Evolutionary conservation across 2,329 filamentous ascomycete species (phyloP), one percentile per base, ranked within the genome.

Genomic region (Aurifilum marmelostoma): DNA sequence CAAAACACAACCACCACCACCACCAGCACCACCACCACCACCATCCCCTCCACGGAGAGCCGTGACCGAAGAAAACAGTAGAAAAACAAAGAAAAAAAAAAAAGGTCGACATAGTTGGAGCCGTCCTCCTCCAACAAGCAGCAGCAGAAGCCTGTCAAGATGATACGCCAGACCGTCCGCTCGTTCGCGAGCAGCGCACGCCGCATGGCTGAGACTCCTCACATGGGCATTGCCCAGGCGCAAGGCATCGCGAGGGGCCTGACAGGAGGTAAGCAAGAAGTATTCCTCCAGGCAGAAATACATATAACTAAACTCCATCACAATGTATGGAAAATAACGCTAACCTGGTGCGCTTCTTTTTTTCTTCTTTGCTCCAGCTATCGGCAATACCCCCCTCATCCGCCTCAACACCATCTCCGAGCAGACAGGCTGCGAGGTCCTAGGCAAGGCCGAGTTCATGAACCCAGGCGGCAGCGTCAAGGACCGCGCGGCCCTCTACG

Each of bases 391-490:
- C 0, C 95, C 96, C 1, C 88, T 99, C 66, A 97, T 99, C 79
- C 91, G 92, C 63, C 85, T 99, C 64, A 95, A 97, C 81, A 88
- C 85, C 71, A 89, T 98, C 74, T 98, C 95, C 54, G 89, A 93
- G 70, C 87, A 97, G 77, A 98, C 96, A 0, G 94, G 94, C 73
- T 98, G 96, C 86, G 92, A 97, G 75, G 85, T 99, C 69, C 89
- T 98, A 54, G 96, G 95, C 76, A 99, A 99, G 81, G 94, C 96
- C 75, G 96, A 99, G 80, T 99, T 99, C 83, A 96, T 97, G 85
- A 99, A 99, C 84, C 96, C 96, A 1, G 96, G 96, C 74, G 96
- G 96, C 70, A 94, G 91, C 67, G 91, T 99, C 79, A 99, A 99
- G 83, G 96, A 99, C 82, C 92, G 96, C 72, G 96, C 96, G 2